Percentiles rank a stretch among this genome's conserved stretches.
These are phyloP conservation scores for Trichocomaceae sp. DNA, from an alignment of 2,329 filamentous ascomycete species.

Conservation along the genomic window DNA sequence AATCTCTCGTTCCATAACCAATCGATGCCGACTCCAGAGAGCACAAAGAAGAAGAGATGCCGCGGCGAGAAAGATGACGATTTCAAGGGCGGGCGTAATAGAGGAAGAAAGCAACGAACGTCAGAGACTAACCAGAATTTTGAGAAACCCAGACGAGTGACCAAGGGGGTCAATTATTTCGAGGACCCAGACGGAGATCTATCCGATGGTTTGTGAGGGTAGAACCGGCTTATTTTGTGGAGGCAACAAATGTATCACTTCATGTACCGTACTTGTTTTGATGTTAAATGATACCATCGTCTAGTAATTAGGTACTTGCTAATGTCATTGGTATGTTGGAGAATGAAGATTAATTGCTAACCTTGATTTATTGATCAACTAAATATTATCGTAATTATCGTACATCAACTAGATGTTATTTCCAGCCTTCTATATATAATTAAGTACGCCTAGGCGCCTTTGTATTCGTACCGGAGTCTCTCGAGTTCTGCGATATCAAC, in stretches of 20 bases:
- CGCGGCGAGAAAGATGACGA: constrained; percentile 26
- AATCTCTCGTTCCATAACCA: constrained; percentile 8
- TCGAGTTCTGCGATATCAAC: constrained; percentile 35
- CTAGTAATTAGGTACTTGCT: not conserved
- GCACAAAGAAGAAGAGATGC: constrained; percentile 3
- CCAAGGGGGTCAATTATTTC: constrained; percentile 11
- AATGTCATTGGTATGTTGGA: not conserved
- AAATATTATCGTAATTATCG: not conserved
- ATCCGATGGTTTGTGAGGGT: constrained; percentile 7
- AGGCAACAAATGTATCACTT: not conserved
- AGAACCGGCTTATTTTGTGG: not conserved
- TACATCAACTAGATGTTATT: not conserved
- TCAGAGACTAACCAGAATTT: not conserved
- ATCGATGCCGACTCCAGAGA: not conserved
- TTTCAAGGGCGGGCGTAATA: constrained; percentile 17
- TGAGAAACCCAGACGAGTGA: constrained; percentile 9
- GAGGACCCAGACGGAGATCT: constrained; percentile 13
- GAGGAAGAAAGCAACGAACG: constrained; percentile 7
- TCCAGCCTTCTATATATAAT: not conserved
- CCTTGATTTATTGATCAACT: not conserved
- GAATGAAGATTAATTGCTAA: not conserved
- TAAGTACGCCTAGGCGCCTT: constrained; percentile 28
- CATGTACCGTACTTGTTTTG: not conserved
- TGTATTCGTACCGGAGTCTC: constrained; percentile 36
- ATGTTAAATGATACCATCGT: not conserved